Percentiles rank a stretch among this genome's conserved stretches.
These are phyloP conservation scores for Globisporangium mamillatum DNA, from an alignment of 352 stramenopile species.

Conservation along the genomic window DNA sequence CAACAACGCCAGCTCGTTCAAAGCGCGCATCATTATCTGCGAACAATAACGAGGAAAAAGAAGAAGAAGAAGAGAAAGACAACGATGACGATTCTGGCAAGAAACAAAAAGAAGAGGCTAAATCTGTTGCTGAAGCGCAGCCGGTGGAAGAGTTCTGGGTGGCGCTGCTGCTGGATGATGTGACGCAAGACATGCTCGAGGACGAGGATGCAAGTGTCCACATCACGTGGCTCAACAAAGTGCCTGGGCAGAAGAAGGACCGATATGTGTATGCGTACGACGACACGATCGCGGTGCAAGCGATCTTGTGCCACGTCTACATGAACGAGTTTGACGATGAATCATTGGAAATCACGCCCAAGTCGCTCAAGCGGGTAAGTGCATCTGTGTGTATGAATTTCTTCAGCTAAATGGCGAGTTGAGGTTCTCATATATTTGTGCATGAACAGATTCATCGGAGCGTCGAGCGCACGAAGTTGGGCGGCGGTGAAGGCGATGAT, in stretches of 20 bases:
- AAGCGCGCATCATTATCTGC: not conserved
- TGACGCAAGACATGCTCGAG: conserved; percentile 70
- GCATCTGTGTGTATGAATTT: not conserved
- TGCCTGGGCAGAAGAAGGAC: conserved; percentile 6
- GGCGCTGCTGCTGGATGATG: conserved; percentile 69
- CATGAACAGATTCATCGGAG: conserved; percentile 26
- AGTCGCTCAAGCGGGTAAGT: conserved; percentile 50
- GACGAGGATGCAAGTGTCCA: conserved; percentile 43
- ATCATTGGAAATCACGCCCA: conserved; percentile 54
- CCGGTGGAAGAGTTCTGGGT: conserved; percentile 56
- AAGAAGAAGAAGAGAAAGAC: conserved; percentile 14
- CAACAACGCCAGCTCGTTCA: not conserved
- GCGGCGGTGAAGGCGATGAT: conserved; percentile 29
- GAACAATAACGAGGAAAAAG: not conserved
- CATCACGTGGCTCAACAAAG: conserved; percentile 62
- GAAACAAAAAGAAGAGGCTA: not conserved
- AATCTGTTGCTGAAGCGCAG: not conserved
- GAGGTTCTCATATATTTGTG: not conserved
- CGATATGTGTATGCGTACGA: conserved; percentile 58
- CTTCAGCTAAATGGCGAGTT: not conserved
- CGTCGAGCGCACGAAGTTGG: conserved; percentile 32
- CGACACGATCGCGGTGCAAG: conserved; percentile 56
- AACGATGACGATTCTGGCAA: not conserved
- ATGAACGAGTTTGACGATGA: conserved; percentile 38
- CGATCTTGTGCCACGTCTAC: conserved; percentile 74